A percentile compares a stretch with the other conserved stretches of the same genome.
Conservation (phyloP, 2,329 filamentous ascomycete species). For the Monilinia aucupariae region DNA sequence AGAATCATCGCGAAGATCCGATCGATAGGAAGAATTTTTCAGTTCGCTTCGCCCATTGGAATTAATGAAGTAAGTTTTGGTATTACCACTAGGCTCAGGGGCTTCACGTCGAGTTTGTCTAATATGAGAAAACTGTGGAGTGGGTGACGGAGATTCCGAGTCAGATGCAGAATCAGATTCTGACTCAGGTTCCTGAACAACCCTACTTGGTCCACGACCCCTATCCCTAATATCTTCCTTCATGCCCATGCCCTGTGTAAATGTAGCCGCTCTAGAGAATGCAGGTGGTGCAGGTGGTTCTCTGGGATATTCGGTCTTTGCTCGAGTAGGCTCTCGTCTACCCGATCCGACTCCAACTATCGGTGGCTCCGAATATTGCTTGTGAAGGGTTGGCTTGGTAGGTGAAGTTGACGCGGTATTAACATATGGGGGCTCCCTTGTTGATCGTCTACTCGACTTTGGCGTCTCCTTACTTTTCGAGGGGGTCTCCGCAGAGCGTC, state of each 20-base stretch:
- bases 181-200: conserved; percentile 11
- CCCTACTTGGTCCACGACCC: conserved; percentile 25
- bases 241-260: conserved; percentile 17
- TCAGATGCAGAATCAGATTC: conserved; percentile 13
- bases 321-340: conserved; percentile 30
- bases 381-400: conserved; percentile 28
- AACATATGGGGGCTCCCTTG: conserved; percentile 24
- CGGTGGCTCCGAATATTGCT: conserved; percentile 31
- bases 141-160: conserved; percentile 12
- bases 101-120: conserved; percentile 17
- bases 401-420: conserved; percentile 27
- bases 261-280: conserved; percentile 32
- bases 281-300: conserved; percentile 24
- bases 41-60: conserved; percentile 24
- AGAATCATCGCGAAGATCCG: conserved; percentile 23
- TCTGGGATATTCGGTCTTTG: conserved; percentile 31
- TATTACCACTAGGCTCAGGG: conserved; percentile 26
- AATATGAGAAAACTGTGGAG: conserved; percentile 8
- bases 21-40: conserved; percentile 20
- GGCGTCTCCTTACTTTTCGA: conserved; percentile 21
- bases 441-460: conserved; percentile 16
- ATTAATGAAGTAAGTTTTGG: conserved; percentile 20
- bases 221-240: conserved; percentile 20
- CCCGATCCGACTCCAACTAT: conserved; percentile 17
- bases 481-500: conserved; percentile 28